These are phyloP conservation scores for Alternaria sp. DNA, from an alignment of 2,329 filamentous ascomycete genomes.

Conservation along the genomic window DNA sequence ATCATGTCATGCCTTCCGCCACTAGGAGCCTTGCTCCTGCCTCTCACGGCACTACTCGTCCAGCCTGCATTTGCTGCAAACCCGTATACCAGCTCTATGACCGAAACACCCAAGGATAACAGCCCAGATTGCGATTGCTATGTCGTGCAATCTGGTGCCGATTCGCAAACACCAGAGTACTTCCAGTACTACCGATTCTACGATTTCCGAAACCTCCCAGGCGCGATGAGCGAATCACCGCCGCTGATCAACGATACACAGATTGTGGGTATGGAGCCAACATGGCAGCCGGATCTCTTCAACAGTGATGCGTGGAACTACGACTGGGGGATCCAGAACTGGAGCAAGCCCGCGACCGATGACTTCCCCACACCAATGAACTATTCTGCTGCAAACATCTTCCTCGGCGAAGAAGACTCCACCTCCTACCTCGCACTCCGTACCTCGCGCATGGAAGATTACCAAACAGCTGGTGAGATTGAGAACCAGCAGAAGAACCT, in stretches of 20 bases:
- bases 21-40: constrained; percentile 36
- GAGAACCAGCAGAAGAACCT: constrained; percentile 57
- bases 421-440: constrained; percentile 58
- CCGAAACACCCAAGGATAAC: constrained; percentile 45
- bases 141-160: constrained; percentile 54
- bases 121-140: constrained; percentile 58
- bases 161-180: constrained; percentile 52
- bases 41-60: constrained; percentile 36
- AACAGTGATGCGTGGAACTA: constrained; percentile 49
- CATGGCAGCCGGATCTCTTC: constrained; percentile 52
- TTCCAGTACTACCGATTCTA: constrained; percentile 62
- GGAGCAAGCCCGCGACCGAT: constrained; percentile 53
- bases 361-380: constrained; percentile 55
- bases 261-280: constrained; percentile 27
- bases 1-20: constrained; percentile 31
- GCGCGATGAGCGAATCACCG: constrained; percentile 37
- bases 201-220: constrained; percentile 58
- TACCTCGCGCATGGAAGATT: constrained; percentile 54
- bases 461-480: constrained; percentile 60
- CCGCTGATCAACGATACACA: constrained; percentile 39
- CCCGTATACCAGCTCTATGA: constrained; percentile 43
- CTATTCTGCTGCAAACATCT: constrained; percentile 60
- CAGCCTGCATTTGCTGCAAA: constrained; percentile 33
- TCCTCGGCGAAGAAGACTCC: constrained; percentile 50
- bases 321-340: constrained; percentile 56